Evolutionary conservation across 129 eudicot species (phyloP).

Genomic region (Solidago caesia): DNA sequence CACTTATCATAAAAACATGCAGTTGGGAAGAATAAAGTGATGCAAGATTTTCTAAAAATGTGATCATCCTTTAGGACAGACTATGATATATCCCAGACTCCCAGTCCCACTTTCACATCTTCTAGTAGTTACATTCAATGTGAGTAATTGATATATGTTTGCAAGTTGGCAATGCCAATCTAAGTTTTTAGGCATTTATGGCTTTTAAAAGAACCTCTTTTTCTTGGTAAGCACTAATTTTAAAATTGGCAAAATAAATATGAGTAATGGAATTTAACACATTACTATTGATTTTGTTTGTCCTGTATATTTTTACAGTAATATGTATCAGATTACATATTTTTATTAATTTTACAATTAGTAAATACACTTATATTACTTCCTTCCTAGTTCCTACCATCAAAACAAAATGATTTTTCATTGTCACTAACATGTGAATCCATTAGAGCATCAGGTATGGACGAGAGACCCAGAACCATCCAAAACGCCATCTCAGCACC

Average conservation of each 20-base stretch:
- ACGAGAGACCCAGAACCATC: no score
- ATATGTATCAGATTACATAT: no score
- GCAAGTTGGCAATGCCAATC: conserved; percentile 19
- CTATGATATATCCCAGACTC: no score
- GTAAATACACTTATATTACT: background rate
- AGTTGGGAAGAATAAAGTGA: no score
- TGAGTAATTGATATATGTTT: background rate
- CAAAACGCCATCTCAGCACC: no score
- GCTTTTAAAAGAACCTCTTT: conserved; percentile 7
- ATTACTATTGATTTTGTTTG: no score
- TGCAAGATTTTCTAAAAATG: no score
- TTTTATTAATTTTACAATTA: no score
- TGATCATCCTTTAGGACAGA: no score
- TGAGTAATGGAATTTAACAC: no score
- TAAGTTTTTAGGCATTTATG: conserved; percentile 14
- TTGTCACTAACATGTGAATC: conserved; percentile 10
- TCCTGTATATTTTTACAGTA: no score
- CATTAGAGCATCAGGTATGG: background rate
- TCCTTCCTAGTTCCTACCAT: background rate
- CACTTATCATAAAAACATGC: no score
- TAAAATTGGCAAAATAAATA: background rate
- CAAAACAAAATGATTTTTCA: background rate
- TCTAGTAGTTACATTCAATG: conserved; percentile 22
- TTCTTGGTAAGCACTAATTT: conserved; percentile 24
- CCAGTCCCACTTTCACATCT: background rate